A percentile compares a stretch with the other conserved stretches of the same genome.
These are phyloP conservation scores for Cladophialophora bantiana DNA, from an alignment of 2,329 filamentous ascomycete genomes.

Conservation along the genomic window DNA sequence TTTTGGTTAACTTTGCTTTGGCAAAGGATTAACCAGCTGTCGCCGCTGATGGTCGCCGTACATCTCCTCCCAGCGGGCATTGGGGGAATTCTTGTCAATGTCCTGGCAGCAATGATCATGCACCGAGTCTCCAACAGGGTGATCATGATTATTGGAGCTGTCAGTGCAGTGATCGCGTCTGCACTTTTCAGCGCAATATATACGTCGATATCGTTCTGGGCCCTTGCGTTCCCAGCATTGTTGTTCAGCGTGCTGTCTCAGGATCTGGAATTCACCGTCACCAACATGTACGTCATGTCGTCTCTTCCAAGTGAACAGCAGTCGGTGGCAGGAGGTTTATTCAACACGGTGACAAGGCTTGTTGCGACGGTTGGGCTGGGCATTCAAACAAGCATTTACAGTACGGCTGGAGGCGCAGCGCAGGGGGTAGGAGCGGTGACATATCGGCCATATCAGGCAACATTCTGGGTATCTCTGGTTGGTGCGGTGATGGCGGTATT, in stretches of 20 bases:
- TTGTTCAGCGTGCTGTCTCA: slow-evolving; percentile 69
- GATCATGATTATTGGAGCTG: slow-evolving; percentile 62
- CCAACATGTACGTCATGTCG: slow-evolving; percentile 76
- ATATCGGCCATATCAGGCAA: slow-evolving; percentile 40
- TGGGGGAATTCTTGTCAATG: slow-evolving; percentile 67
- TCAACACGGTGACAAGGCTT: slow-evolving; percentile 70
- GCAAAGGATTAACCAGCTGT: slow-evolving; percentile 62
- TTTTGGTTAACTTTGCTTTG: slow-evolving; percentile 73
- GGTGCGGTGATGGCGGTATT: slow-evolving; percentile 35
- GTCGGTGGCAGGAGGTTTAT: slow-evolving; percentile 70
- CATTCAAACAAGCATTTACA: slow-evolving; percentile 62
- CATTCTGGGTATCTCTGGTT: slow-evolving; percentile 40
- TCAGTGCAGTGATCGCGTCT: slow-evolving; percentile 53
- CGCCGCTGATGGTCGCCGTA: slow-evolving; percentile 66
- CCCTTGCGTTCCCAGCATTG: slow-evolving; percentile 68
- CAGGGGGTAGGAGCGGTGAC: slow-evolving; percentile 26
- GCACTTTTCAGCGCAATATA: slow-evolving; percentile 65
- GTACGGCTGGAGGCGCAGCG: slow-evolving; percentile 33
- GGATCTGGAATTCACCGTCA: slow-evolving; percentile 74
- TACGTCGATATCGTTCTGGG: slow-evolving; percentile 67
- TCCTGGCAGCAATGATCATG: slow-evolving; percentile 67
- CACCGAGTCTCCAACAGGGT: slow-evolving; percentile 70
- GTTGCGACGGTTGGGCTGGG: slow-evolving; percentile 67
- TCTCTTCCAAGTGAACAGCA: slow-evolving; percentile 69
- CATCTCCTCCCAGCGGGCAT: slow-evolving; percentile 71